phyloP scores from a whole-genome alignment of 2,329 filamentous ascomycete genomes.

The Lojkania enalia region DNA sequence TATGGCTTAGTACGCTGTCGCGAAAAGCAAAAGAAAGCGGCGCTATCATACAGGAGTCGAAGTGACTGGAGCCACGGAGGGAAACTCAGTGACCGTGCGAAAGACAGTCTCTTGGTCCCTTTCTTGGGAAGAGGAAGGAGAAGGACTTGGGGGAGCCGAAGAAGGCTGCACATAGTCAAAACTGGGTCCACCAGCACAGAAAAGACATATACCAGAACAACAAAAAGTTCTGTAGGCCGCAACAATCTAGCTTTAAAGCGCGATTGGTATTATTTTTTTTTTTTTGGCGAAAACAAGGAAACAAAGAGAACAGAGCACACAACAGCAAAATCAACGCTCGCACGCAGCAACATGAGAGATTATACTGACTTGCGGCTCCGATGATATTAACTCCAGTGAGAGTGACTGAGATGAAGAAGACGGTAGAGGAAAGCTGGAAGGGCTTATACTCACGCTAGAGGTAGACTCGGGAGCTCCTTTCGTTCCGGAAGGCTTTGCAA shows the following conservation, averaged over 20 bases:
- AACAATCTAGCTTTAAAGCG: not conserved
- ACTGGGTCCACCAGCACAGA: slow-evolving; percentile 9
- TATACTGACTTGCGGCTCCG: slow-evolving; percentile 33
- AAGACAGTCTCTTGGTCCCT: slow-evolving; percentile 28
- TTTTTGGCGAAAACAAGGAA: slow-evolving; percentile 1
- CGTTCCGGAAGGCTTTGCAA: slow-evolving; percentile 62
- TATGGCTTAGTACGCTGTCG: not conserved
- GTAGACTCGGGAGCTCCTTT: slow-evolving; percentile 42
- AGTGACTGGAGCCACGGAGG: not conserved
- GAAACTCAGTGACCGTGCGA: slow-evolving; percentile 25
- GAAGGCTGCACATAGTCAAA: slow-evolving; percentile 42
- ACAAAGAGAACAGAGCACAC: slow-evolving; percentile 5
- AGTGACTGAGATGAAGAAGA: slow-evolving; percentile 17
- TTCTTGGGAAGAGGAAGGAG: slow-evolving; percentile 16
- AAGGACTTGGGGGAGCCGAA: slow-evolving; percentile 36
- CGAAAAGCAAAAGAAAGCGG: slow-evolving; percentile 10
- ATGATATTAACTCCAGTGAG: slow-evolving; percentile 20
- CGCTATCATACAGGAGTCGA: slow-evolving; percentile 23
- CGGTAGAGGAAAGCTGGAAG: slow-evolving; percentile 18
- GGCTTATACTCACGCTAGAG: slow-evolving; percentile 31
- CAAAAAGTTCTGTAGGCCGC: not conserved
- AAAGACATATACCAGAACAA: slow-evolving; percentile 4
- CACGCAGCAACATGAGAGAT: slow-evolving; percentile 22
- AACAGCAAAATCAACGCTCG: slow-evolving; percentile 17
- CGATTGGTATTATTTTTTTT: no score